A percentile compares a stretch with the other conserved stretches of the same genome.
phyloP scores from a whole-genome alignment of 2,329 filamentous ascomycete genomes.

The Pyrenochaeta sp. region DNA sequence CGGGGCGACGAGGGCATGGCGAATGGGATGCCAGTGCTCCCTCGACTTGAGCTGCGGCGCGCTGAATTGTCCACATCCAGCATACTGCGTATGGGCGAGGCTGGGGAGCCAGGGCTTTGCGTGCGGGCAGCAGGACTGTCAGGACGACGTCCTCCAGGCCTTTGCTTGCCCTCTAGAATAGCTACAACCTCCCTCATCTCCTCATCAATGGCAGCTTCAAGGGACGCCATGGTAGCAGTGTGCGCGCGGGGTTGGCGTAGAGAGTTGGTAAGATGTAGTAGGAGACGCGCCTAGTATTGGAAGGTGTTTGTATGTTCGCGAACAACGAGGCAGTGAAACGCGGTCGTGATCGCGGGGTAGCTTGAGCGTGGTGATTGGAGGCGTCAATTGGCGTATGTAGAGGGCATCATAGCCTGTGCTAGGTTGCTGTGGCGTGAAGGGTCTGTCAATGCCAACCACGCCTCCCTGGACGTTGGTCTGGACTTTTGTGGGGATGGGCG shows the following conservation, averaged over 20 bases:
- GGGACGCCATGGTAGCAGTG: conserved; percentile 65
- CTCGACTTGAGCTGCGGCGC: conserved; percentile 43
- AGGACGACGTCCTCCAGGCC: conserved; percentile 29
- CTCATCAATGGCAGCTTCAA: conserved; percentile 79
- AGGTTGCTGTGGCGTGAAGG: conserved; percentile 14
- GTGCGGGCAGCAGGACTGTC: conserved; percentile 56
- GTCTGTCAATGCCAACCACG: conserved; percentile 12
- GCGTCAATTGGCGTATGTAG: conserved; percentile 22
- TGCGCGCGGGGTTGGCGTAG: conserved; percentile 1
- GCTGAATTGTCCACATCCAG: conserved; percentile 45
- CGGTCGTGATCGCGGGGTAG: conserved; percentile 31
- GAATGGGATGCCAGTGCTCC: conserved; percentile 39
- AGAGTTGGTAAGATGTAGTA: background rate
- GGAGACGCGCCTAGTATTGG: conserved; percentile 16
- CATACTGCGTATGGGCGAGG: conserved; percentile 66
- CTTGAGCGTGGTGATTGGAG: conserved; percentile 17
- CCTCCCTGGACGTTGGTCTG: conserved; percentile 16
- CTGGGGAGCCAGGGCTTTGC: conserved; percentile 60
- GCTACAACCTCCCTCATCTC: conserved; percentile 78
- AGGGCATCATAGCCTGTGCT: conserved; percentile 28
- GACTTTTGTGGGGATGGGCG: conserved; percentile 23
- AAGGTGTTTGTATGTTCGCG: conserved; percentile 6
- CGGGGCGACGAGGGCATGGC: conserved; percentile 43
- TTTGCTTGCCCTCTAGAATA: conserved; percentile 65
- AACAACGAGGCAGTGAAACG: conserved; percentile 7